These are phyloP conservation scores for Penicillium janthinellum DNA, from an alignment of 2,329 filamentous ascomycete species.

Conservation along the genomic window DNA sequence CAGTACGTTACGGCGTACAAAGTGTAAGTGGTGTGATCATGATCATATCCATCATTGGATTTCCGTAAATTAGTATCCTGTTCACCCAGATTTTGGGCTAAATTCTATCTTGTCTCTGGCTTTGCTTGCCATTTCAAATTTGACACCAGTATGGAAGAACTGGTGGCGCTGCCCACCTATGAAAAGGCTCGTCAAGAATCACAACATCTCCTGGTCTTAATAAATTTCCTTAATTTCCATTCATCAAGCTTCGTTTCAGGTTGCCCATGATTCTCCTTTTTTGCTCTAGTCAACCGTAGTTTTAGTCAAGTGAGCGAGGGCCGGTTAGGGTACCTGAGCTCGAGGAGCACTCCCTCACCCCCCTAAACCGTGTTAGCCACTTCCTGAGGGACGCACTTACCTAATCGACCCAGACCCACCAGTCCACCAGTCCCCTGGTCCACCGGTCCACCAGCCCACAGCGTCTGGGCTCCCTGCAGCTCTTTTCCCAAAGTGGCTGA, in stretches of 20 bases:
- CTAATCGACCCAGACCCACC: conserved; percentile 22
- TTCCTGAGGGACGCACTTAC: conserved; percentile 22
- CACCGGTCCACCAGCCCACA: background rate
- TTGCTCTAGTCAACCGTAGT: background rate
- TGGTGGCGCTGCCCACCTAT: background rate
- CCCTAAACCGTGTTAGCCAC: conserved; percentile 1
- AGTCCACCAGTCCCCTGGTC: too few species aligned
- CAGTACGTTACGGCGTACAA: background rate
- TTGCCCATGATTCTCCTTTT: background rate
- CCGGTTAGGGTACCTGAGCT: background rate
- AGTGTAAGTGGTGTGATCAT: background rate
- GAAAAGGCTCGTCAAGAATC: background rate
- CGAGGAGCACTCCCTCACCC: background rate
- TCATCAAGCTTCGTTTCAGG: background rate
- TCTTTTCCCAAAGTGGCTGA: conserved; percentile 25
- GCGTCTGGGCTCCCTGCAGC: conserved; percentile 30
- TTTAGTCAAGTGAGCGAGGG: background rate
- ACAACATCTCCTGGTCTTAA: background rate
- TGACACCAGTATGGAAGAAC: background rate
- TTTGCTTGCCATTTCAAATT: background rate
- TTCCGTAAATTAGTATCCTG: background rate
- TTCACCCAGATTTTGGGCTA: background rate
- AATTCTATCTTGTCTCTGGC: background rate
- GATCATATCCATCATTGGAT: background rate
- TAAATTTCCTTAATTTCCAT: background rate